Evolutionary conservation across 768 basidiomycete genomes (phyloP), one percentile per base, ranked within the genome.

Genomic region (Porpolomopsis calyptriformis): DNA sequence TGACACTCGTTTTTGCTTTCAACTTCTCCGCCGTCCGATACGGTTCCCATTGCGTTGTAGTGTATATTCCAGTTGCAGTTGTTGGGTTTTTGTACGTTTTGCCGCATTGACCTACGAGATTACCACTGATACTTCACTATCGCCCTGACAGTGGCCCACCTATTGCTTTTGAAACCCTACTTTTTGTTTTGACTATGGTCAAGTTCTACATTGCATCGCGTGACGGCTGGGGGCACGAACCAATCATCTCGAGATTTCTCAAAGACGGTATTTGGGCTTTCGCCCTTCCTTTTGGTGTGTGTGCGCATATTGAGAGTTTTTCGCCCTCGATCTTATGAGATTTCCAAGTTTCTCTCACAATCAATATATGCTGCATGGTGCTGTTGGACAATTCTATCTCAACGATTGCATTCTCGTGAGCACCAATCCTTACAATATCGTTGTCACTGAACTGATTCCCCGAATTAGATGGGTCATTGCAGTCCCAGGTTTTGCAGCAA

Each of bases 181-280:
- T 60, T 23, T 58, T 60, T 47, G 46, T 51, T 12, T 38, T 60
- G 34, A 60, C 58, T 3, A 57, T 58, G 57, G 33, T 46, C 26
- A 59, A 57, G 42, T 59, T 59, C 29, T 59, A 56, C 34, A 12
- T 33, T 19, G 52, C 55, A 23, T 46, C 56, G 2, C 51, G 55
- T 18, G 57, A 60, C 26, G 55, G 53, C 8, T 57, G 58, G 58
- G 53, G 55, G 7, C 50, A 49, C 16, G 53, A 56, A 40, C 38
- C 51, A n/a, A 44, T 60, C 22, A 37, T 57, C n/a, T 43, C 55
- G 6, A 54, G 55, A 14, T 60, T 57, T 43, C 45, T 60, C 49
- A 51, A 46, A 46, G 55, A 60, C 46, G 57, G 57, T 5, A 56
- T 56, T 34, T 60, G 56, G 57, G 56, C 55, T 5, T 60, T 59